Percentiles rank a stretch among this genome's conserved stretches.
Evolutionary conservation across 495 filamentous ascomycete species (phyloP).

Genomic region (Bryoglossum gracile): DNA sequence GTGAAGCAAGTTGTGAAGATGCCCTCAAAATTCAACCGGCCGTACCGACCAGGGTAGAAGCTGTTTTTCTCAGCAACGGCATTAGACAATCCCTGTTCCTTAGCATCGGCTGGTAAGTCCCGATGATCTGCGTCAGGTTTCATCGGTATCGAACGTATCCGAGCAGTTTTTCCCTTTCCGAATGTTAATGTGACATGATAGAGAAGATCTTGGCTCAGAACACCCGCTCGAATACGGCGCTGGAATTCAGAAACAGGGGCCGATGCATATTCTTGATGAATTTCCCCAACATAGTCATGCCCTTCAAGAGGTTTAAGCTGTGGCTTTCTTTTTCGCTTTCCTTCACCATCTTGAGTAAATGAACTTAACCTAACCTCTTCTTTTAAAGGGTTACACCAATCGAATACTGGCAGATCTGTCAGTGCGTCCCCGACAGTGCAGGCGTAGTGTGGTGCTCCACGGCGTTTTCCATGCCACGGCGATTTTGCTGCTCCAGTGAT

Average conservation of each 20-base stretch:
- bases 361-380: no score
- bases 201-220: background rate
- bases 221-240: background rate
- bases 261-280: background rate
- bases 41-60: background rate
- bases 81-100: background rate
- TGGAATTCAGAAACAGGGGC: conserved; percentile 10
- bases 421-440: conserved; percentile 11
- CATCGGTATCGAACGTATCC: conserved; percentile 7
- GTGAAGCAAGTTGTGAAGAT: conserved; percentile 8
- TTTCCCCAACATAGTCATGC: background rate
- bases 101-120: background rate
- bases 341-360: no score
- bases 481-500: background rate
- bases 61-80: background rate
- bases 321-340: no score
- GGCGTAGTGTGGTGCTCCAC: conserved; percentile 2
- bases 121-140: conserved; percentile 7
- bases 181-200: conserved; percentile 8
- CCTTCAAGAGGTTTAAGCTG: no score
- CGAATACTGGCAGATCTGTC: conserved; percentile 12
- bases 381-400: conserved; percentile 5
- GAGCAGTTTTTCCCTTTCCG: background rate
- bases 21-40: conserved; percentile 1
- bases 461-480: conserved; percentile 2